Evolutionary conservation across 306 rosid genomes (phyloP).

Genomic region (Sphenostylis stenocarpa): DNA sequence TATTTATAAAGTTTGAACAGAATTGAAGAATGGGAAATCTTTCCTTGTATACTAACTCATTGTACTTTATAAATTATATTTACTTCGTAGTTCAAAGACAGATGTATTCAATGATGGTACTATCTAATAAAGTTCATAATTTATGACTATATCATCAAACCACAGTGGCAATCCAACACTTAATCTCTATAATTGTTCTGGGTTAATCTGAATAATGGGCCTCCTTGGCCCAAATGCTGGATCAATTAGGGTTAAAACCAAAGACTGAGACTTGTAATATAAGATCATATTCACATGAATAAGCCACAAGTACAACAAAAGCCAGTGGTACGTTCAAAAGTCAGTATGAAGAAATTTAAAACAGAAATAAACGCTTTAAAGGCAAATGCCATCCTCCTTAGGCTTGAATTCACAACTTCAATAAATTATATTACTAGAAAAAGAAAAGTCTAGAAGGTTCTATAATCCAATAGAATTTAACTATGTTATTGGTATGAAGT

Average conservation of each 20-base stretch:
- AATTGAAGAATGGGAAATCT: not conserved
- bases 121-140: not conserved
- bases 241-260: not conserved
- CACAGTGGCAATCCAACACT: not conserved
- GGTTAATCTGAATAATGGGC: not conserved
- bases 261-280: not conserved
- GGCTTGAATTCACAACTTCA: too few relatives aligned
- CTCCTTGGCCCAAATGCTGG: not conserved
- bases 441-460: too few relatives aligned
- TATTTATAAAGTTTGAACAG: not conserved
- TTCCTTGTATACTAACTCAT: not conserved
- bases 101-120: not conserved
- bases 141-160: not conserved
- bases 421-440: too few relatives aligned
- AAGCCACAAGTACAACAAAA: too few relatives aligned
- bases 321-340: too few relatives aligned
- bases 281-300: not conserved
- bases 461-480: too few relatives aligned
- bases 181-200: not conserved
- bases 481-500: too few relatives aligned
- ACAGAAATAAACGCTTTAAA: too few relatives aligned
- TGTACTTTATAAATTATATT: not conserved
- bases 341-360: too few relatives aligned
- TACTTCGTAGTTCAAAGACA: not conserved
- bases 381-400: too few relatives aligned